phyloP scores from a whole-genome alignment of 2,329 filamentous ascomycete species.

The Monilinia vaccinii-corymbosi region DNA sequence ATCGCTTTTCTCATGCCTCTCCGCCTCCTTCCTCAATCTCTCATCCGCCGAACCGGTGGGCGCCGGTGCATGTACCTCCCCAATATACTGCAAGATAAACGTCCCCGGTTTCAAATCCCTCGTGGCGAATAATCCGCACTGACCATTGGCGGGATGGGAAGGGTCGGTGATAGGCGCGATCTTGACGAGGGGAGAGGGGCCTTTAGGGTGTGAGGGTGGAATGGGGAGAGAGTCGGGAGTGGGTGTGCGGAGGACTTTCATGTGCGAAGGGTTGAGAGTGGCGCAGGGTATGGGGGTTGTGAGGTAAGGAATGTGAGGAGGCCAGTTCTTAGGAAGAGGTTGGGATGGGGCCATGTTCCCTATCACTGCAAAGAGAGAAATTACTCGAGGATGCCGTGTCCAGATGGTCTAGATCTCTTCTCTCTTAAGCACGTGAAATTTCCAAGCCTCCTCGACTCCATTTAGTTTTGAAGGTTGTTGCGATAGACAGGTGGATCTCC shows the following conservation, averaged over 20 bases:
- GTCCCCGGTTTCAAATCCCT: conserved; percentile 43
- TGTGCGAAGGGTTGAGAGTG: conserved; percentile 15
- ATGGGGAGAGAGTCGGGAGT: conserved; percentile 28
- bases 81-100: conserved; percentile 54
- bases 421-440: neutral
- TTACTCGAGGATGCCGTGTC: neutral
- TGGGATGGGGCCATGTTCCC: conserved; percentile 3
- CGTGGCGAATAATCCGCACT: conserved; percentile 52
- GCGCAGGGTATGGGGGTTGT: conserved; percentile 40
- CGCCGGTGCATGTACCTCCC: conserved; percentile 44
- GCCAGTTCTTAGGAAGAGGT: conserved; percentile 49
- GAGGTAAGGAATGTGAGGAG: conserved; percentile 43
- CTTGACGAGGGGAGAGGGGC: conserved; percentile 41
- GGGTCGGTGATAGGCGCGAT: conserved; percentile 44
- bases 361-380: neutral
- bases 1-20: conserved; percentile 40
- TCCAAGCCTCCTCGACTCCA: neutral
- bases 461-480: neutral
- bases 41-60: neutral
- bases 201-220: conserved; percentile 31
- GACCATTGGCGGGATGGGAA: conserved; percentile 47
- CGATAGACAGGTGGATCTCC: neutral
- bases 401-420: neutral
- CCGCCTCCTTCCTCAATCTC: neutral
- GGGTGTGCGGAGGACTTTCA: conserved; percentile 16